Conservation (phyloP, 1,139 yeast genomes). For the Debaryomyces coudertii region DNA sequence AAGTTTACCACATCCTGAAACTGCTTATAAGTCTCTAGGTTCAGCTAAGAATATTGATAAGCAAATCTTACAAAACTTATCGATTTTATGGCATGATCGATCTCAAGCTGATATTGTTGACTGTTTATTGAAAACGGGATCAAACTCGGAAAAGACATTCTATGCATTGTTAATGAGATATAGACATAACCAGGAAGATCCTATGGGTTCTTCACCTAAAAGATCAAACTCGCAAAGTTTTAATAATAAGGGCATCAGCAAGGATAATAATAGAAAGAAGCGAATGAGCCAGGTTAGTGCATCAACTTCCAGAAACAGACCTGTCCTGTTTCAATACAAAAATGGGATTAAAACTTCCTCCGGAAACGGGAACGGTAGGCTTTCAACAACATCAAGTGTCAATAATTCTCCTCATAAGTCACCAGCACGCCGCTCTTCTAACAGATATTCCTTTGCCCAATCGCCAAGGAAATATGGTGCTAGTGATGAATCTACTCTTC, state of each 20-base stretch:
- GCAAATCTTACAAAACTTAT: slow-evolving; percentile 66
- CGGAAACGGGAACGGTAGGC: slow-evolving; percentile 23
- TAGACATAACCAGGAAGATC: slow-evolving; percentile 50
- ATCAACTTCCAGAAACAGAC: slow-evolving; percentile 56
- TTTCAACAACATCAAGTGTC: slow-evolving; percentile 38
- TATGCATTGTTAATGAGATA: slow-evolving; percentile 66
- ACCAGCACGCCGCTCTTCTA: slow-evolving; percentile 20
- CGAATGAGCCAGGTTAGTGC: slow-evolving; percentile 57
- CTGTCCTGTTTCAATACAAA: slow-evolving; percentile 56
- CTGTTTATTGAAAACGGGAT: slow-evolving; percentile 57
- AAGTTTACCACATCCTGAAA: slow-evolving; percentile 65
- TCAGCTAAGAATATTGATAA: slow-evolving; percentile 56
- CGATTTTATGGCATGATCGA: slow-evolving; percentile 76
- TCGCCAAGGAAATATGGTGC: slow-evolving; percentile 24
- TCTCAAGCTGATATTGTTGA: slow-evolving; percentile 57
- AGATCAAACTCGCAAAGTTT: slow-evolving; percentile 18
- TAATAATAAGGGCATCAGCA: slow-evolving; percentile 24
- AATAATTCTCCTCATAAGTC: slow-evolving; percentile 35
- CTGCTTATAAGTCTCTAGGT: slow-evolving; percentile 54
- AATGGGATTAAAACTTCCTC: slow-evolving; percentile 29
- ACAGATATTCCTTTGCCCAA: slow-evolving; percentile 25
- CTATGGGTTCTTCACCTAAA: slow-evolving; percentile 20
- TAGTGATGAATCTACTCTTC: slow-evolving; percentile 16
- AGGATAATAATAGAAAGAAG: slow-evolving; percentile 41
- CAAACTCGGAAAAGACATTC: slow-evolving; percentile 74